Base-by-base conservation (phyloP, 1,139 yeast genomes). In the Blastobotrys apis region DNA sequence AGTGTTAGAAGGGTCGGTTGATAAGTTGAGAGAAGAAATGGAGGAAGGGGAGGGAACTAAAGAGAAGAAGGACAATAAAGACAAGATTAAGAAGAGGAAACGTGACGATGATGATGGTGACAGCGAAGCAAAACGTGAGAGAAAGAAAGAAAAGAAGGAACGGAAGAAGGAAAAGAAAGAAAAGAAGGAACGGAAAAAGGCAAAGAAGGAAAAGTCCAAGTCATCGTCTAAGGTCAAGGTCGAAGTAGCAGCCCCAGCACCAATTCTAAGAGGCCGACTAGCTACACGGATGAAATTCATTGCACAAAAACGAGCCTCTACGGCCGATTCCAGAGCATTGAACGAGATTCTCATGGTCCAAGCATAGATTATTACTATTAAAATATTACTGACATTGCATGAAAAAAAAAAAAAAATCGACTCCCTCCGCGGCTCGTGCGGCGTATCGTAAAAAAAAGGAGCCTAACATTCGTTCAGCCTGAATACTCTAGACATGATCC, bases 341-440 rank as follows among this genome's bases (percentile, higher is more conserved):
- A 87, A 86, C 56, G 97, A 90, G 64, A 90, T 90, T 48, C 84
- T 90, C 62, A 90, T 90, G 97, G 78, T 86, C 17, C 47, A 43
- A 37, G 47, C 43, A 16, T 43, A 39, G 30, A 25, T 29, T 6
- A n/a, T n/a, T n/a, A n/a, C n/a, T n/a, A n/a, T n/a, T n/a, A n/a
- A n/a, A n/a, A n/a, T n/a, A n/a, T n/a, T n/a, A n/a, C n/a, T n/a
- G n/a, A n/a, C n/a, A n/a, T n/a, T n/a, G n/a, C n/a, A n/a, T n/a
- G n/a, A n/a, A n/a, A n/a, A n/a, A n/a, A n/a, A n/a, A n/a, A n/a
- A n/a, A n/a, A n/a, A n/a, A n/a, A n/a, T n/a, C n/a, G n/a, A n/a
- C n/a, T n/a, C n/a, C n/a, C n/a, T n/a, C n/a, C n/a, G n/a, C n/a
- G n/a, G n/a, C n/a, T n/a, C n/a, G n/a, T n/a, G n/a, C n/a, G n/a